These are phyloP conservation scores for Zea mays DNA, from an alignment of 176 grass and related monocot genomes.

Conservation along the genomic window DNA sequence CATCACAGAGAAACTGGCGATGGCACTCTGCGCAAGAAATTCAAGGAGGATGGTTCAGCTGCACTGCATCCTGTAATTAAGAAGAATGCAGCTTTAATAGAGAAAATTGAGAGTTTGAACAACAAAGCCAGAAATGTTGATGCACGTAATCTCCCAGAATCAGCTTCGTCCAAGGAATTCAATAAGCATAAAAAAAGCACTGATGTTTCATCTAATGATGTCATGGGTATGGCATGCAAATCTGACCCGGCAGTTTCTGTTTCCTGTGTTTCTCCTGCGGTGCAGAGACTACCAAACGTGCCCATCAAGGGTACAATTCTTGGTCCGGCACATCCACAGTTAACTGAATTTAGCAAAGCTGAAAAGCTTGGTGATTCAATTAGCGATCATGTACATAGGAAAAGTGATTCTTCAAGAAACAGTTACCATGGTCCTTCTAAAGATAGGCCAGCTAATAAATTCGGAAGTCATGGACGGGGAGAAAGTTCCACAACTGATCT, in stretches of 20 bases:
- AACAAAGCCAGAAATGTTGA: conserved; percentile 76
- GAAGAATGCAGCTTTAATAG: conserved; percentile 77
- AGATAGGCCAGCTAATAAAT: conserved; percentile 34
- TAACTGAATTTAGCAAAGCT: conserved; percentile 37
- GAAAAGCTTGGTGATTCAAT: conserved; percentile 39
- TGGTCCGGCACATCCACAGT: conserved; percentile 39
- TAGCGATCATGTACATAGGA: conserved; percentile 40
- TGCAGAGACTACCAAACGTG: conserved; percentile 14
- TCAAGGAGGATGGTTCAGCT: conserved; percentile 41
- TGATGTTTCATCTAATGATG: conserved; percentile 28
- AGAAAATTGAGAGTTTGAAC: conserved; percentile 94
- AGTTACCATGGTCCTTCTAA: conserved; percentile 46
- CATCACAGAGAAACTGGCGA: conserved; percentile 40
- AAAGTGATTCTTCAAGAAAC: conserved; percentile 37
- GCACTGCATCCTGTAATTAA: conserved; percentile 49
- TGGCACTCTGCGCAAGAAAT: conserved; percentile 43
- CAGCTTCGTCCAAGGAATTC: conserved; percentile 49
- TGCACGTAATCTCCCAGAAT: conserved; percentile 38
- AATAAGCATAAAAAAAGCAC: conserved; percentile 43
- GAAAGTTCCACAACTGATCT: conserved; percentile 32
- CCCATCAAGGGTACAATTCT: conserved; percentile 28
- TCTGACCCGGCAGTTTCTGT: conserved; percentile 28
- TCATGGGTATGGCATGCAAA: conserved; percentile 22
- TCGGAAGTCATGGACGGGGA: conserved; percentile 28
- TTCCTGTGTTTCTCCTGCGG: conserved; percentile 32